These are phyloP conservation scores for Xylaria bambusicola DNA, from an alignment of 495 filamentous ascomycete genomes.

Conservation along the genomic window DNA sequence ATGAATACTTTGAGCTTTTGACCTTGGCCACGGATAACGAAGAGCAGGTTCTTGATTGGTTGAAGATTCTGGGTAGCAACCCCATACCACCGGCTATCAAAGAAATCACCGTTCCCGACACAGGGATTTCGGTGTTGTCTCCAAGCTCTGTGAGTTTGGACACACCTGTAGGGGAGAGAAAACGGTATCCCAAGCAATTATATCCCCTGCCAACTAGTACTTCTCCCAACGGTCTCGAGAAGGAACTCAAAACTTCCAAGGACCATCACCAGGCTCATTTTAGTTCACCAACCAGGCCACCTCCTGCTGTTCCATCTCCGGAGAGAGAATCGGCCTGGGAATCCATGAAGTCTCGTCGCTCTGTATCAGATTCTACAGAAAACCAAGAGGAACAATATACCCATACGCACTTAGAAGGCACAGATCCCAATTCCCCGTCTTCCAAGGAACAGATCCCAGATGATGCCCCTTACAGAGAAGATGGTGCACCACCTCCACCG, in stretches of 20 bases:
- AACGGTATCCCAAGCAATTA: slow-evolving; percentile 29
- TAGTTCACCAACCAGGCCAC: slow-evolving; percentile 26
- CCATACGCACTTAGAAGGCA: slow-evolving; percentile 19
- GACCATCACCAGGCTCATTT: slow-evolving; percentile 25
- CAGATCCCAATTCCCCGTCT: slow-evolving; percentile 40
- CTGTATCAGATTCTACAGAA: not conserved
- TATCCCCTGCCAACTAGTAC: slow-evolving; percentile 26
- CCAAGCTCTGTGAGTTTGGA: slow-evolving; percentile 60
- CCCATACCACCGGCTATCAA: slow-evolving; percentile 69
- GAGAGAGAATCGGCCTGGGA: slow-evolving; percentile 36
- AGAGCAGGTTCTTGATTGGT: slow-evolving; percentile 80
- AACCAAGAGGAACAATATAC: slow-evolving; percentile 11
- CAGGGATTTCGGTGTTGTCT: slow-evolving; percentile 36
- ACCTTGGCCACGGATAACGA: slow-evolving; percentile 69
- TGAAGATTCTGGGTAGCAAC: slow-evolving; percentile 73
- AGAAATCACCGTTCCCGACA: slow-evolving; percentile 22
- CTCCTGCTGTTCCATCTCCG: slow-evolving; percentile 26
- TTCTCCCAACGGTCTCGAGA: slow-evolving; percentile 10
- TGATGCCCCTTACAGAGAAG: slow-evolving; percentile 39
- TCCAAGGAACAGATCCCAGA: slow-evolving; percentile 47
- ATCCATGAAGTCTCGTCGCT: slow-evolving; percentile 21
- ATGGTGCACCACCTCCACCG: slow-evolving; percentile 53
- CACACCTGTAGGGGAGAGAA: slow-evolving; percentile 74
- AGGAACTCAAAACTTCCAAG: slow-evolving; percentile 31
- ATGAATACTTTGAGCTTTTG: slow-evolving; percentile 81